Base-by-base conservation (phyloP, 139 green algal species). In the Tetratostichococcus sp. region DNA sequence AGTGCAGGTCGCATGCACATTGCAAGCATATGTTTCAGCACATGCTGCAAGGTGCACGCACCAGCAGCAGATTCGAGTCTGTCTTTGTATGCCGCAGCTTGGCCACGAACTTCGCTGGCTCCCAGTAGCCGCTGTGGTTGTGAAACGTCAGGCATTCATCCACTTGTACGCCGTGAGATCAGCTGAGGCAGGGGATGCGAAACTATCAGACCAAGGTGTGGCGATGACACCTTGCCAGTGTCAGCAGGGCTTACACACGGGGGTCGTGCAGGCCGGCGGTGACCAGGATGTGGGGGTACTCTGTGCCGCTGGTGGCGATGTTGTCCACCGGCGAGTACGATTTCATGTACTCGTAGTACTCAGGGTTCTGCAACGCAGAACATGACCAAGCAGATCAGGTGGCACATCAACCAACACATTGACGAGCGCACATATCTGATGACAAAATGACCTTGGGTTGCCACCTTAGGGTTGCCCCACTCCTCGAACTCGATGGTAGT, bases 241-340 rank as follows among this genome's bases (percentile, higher is more conserved):
- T n/a, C 23, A 35, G 65, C 39, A 50, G 26, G 4, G n/a, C 62
- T 2, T 65, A 79, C 23, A 93, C 91, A 26, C 91, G 85, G 0
- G 90, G 90, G 76, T 97, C 93, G 71, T 93, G 81, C 62, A 95
- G 82, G 6, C 90, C 91, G 1, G 84, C 85, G 2, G 89, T 95
- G 43, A 93, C 89, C n/a, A 96, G 79, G 31, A 97, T 85, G 79
- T 93, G 73, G 14, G 93, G 93, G 73, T 97, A 96, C 0, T 62
- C 50, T 62, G 50, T 62, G 50, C 50, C 77, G 67, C 86, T 76
- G 17, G 65, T 25, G 71, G 69, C 67, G 16, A 96, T 83, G 81
- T 97, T 97, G 78, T 97, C 93, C 25, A 96, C 82, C 0, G 93
- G 93, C 21, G 84, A 92, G 81, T 97, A 97, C 30, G 42, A 82